phyloP scores from a whole-genome alignment of 1,284 basidiomycete genomes.

The Schizopora paradoxa region DNA sequence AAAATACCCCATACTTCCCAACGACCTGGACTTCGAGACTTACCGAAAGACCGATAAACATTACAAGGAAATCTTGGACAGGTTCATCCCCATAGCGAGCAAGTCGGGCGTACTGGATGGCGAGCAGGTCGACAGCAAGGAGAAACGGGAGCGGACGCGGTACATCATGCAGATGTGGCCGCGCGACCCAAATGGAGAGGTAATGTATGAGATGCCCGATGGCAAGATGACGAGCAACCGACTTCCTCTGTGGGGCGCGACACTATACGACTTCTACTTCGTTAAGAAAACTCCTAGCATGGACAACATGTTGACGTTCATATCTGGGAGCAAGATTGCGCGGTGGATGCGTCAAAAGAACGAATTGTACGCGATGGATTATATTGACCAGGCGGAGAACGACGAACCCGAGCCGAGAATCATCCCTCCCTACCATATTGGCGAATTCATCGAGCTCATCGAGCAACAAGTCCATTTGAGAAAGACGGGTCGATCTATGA shows the following conservation, averaged over 20 bases:
- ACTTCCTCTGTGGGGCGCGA: slow-evolving; percentile 36
- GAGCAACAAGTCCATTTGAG: slow-evolving; percentile 21
- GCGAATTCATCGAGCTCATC: slow-evolving; percentile 21
- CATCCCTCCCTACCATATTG: slow-evolving; percentile 28
- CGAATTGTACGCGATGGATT: slow-evolving; percentile 29
- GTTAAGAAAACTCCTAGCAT: slow-evolving; percentile 25
- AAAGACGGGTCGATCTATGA: slow-evolving; percentile 5
- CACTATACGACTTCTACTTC: slow-evolving; percentile 39
- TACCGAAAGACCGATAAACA: slow-evolving; percentile 14
- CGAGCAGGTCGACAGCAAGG: slow-evolving; percentile 2
- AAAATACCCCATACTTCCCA: slow-evolving; percentile 11
- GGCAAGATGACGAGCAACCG: slow-evolving; percentile 19
- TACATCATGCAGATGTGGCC: slow-evolving; percentile 32
- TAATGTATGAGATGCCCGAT: slow-evolving; percentile 20
- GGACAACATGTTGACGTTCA: slow-evolving; percentile 13
- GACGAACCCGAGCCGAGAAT: slow-evolving; percentile 34
- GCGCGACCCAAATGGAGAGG: slow-evolving; percentile 28
- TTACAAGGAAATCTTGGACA: no score
- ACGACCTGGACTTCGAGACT: slow-evolving; percentile 12
- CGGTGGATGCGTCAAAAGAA: slow-evolving; percentile 30
- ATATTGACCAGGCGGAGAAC: slow-evolving; percentile 32
- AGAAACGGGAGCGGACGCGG: slow-evolving; percentile 16
- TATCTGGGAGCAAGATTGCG: slow-evolving; percentile 35
- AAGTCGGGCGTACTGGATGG: background rate
- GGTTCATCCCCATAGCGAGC: slow-evolving; percentile 9